phyloP scores from a whole-genome alignment of 1,139 yeast species.

The Yamadazyma kanchanaburiensis region DNA sequence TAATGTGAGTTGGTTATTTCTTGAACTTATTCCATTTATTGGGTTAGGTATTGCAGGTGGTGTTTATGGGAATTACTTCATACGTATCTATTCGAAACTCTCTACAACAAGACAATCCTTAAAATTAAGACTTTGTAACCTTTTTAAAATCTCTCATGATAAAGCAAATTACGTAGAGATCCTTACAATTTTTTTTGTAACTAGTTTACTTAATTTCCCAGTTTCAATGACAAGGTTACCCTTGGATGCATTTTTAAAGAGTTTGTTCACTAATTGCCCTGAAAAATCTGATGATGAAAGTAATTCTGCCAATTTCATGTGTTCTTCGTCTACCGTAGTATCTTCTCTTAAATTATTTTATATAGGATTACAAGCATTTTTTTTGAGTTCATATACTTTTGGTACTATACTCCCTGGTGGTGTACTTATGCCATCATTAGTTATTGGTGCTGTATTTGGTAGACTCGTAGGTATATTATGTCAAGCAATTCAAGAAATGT shows the following conservation, averaged over 20 bases:
- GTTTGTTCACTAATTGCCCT: constrained; percentile 65
- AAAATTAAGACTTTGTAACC: constrained; percentile 16
- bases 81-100: constrained; percentile 40
- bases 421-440: constrained; percentile 68
- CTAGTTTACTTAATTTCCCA: constrained; percentile 57
- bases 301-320: constrained; percentile 32
- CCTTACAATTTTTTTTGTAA: constrained; percentile 40
- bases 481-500: constrained; percentile 45
- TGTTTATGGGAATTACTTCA: constrained; percentile 55
- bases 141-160: constrained; percentile 12
- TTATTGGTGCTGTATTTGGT: constrained; percentile 65
- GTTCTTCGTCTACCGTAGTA: constrained; percentile 24
- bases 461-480: constrained; percentile 63
- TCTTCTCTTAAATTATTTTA: constrained; percentile 37
- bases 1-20: constrained; percentile 68
- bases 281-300: constrained; percentile 10
- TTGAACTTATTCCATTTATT: constrained; percentile 69
- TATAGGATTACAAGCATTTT: constrained; percentile 51
- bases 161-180: constrained; percentile 45
- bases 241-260: constrained; percentile 50
- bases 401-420: constrained; percentile 69
- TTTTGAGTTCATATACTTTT: constrained; percentile 52
- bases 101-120: constrained; percentile 18
- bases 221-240: constrained; percentile 53
- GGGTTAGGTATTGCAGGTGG: constrained; percentile 71